phyloP scores from a whole-genome alignment of 2,329 filamentous ascomycete genomes.

The Cytospora chrysosperma region DNA sequence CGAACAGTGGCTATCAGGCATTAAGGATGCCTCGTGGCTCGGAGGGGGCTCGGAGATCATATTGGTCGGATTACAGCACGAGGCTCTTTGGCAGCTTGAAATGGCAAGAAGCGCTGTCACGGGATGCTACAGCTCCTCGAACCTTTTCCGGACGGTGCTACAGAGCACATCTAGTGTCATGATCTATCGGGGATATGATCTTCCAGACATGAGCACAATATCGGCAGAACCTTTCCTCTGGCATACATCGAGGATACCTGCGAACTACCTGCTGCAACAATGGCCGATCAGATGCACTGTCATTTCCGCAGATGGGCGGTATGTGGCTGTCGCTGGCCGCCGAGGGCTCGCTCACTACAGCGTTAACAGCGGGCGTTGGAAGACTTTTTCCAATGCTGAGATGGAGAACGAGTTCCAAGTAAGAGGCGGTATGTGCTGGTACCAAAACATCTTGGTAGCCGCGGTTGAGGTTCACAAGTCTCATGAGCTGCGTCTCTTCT shows the following conservation, averaged over 20 bases:
- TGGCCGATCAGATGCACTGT: slow-evolving; percentile 90
- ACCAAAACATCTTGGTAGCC: slow-evolving; percentile 90
- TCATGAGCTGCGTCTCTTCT: slow-evolving; percentile 89
- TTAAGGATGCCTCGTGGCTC: slow-evolving; percentile 79
- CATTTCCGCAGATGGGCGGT: slow-evolving; percentile 88
- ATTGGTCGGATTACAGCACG: slow-evolving; percentile 67
- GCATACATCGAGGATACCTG: slow-evolving; percentile 86
- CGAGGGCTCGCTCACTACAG: slow-evolving; percentile 95
- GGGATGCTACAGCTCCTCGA: slow-evolving; percentile 87
- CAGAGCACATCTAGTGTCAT: slow-evolving; percentile 87
- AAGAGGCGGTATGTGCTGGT: slow-evolving; percentile 97
- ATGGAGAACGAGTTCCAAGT: slow-evolving; percentile 91
- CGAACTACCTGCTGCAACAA: slow-evolving; percentile 81
- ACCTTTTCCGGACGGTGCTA: slow-evolving; percentile 83
- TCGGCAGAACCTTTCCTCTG: slow-evolving; percentile 92
- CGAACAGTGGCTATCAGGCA: slow-evolving; percentile 81
- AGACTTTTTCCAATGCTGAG: slow-evolving; percentile 79
- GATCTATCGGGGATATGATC: slow-evolving; percentile 89
- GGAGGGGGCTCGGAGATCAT: slow-evolving; percentile 85
- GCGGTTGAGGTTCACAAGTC: slow-evolving; percentile 83
- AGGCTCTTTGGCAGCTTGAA: slow-evolving; percentile 82
- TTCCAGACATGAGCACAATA: slow-evolving; percentile 85
- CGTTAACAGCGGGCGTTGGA: slow-evolving; percentile 91
- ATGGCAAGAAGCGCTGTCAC: slow-evolving; percentile 93
- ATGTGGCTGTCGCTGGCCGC: slow-evolving; percentile 92